Percentiles rank a stretch among this genome's conserved stretches.
Evolutionary conservation across 2,329 filamentous ascomycete genomes (phyloP).

Genomic region (Chrysoporthe austroafricana): DNA sequence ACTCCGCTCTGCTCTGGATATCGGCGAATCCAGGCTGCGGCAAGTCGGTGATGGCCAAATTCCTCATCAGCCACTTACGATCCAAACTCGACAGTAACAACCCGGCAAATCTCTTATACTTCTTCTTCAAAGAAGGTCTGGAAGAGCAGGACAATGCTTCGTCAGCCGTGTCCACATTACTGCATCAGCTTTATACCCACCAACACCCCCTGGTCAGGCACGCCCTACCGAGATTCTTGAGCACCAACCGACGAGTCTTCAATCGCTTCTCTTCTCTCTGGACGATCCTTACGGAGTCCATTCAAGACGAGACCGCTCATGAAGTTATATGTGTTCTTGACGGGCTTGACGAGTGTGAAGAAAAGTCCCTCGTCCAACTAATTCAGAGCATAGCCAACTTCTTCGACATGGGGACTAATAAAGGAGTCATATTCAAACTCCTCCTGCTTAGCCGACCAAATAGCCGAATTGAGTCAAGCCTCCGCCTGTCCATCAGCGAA

Average conservation of each 20-base stretch:
- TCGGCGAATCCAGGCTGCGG: background rate
- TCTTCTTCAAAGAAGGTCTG: conserved; percentile 1
- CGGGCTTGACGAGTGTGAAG: background rate
- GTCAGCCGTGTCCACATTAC: background rate
- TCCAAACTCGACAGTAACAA: background rate
- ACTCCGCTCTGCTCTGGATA: conserved; percentile 5
- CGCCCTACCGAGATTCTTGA: background rate
- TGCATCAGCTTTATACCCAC: background rate
- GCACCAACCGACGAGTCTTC: background rate
- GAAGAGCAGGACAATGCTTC: background rate
- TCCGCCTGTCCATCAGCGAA: background rate
- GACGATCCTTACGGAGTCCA: background rate
- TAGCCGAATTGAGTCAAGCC: background rate
- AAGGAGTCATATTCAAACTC: background rate
- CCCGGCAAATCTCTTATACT: background rate
- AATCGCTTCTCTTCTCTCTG: conserved; percentile 5
- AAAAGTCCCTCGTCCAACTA: background rate
- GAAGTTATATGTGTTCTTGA: background rate
- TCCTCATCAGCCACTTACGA: background rate
- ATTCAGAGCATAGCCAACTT: background rate
- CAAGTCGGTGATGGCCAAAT: conserved; percentile 5
- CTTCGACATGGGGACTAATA: background rate
- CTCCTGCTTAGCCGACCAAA: background rate
- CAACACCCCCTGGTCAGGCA: background rate
- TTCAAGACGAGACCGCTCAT: background rate